Evolutionary conservation across 2,329 filamentous ascomycete species (phyloP).

Genomic region (Sporothrix pallida): DNA sequence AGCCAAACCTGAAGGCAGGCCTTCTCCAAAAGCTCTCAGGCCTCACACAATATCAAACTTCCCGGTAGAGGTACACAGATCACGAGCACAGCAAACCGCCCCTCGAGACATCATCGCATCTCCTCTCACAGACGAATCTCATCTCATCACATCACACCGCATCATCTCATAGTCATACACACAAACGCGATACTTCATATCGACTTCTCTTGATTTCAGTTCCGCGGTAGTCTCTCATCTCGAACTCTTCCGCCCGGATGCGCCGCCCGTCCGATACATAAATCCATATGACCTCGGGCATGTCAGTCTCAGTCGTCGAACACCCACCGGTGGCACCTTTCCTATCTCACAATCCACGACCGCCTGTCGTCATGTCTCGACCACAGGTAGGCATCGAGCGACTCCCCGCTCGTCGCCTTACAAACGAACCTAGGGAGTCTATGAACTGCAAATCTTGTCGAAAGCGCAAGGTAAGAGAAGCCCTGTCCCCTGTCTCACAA

Average conservation of each 20-base stretch:
- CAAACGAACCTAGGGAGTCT: constrained; percentile 79
- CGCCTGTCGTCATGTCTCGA: constrained; percentile 65
- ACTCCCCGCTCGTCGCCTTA: constrained; percentile 71
- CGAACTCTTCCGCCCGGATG: not conserved
- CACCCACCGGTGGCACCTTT: constrained; percentile 51
- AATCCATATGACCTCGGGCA: constrained; percentile 40
- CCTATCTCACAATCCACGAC: constrained; percentile 49
- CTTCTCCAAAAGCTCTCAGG: not conserved
- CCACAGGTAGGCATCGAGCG: constrained; percentile 83
- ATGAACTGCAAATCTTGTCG: constrained; percentile 97
- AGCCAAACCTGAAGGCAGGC: constrained; percentile 4
- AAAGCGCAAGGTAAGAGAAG: constrained; percentile 76
- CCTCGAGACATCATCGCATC: not conserved
- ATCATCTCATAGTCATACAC: not conserved
- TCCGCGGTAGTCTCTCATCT: not conserved
- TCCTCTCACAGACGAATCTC: not conserved
- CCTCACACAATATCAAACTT: not conserved
- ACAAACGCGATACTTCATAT: not conserved
- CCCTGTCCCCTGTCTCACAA: too few relatives aligned
- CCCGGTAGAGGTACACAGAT: not conserved
- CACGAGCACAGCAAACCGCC: not conserved
- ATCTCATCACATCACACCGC: not conserved
- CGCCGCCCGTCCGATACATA: not conserved
- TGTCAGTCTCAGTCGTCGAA: constrained; percentile 51
- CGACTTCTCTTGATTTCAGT: not conserved